These are phyloP conservation scores for Scedosporium aurantiacum DNA, from an alignment of 2,329 filamentous ascomycete species.

Conservation along the genomic window DNA sequence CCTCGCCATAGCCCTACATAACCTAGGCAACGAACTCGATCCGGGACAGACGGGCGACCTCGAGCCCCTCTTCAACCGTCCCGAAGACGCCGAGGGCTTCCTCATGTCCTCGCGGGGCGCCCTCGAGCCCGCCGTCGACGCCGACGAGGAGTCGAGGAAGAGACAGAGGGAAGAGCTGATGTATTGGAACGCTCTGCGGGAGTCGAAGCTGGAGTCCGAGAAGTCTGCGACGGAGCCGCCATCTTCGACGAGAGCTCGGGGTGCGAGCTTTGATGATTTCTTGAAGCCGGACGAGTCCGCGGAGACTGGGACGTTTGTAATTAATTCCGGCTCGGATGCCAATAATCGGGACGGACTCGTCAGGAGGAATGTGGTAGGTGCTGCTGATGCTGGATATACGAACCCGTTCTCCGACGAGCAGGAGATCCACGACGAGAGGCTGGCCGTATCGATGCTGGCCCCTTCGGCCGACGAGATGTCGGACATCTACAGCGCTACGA, in stretches of 20 bases:
- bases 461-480: conserved; percentile 35
- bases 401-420: conserved; percentile 52
- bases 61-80: conserved; percentile 51
- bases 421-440: conserved; percentile 38
- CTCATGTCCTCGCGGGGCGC: conserved; percentile 35
- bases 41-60: conserved; percentile 25
- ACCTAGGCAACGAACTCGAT: conserved; percentile 45
- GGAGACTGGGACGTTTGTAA: conserved; percentile 45
- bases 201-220: conserved; percentile 31
- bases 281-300: conserved; percentile 37
- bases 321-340: conserved; percentile 43
- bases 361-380: neutral
- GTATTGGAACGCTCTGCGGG: conserved; percentile 50
- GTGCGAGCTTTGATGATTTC: conserved; percentile 48
- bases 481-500: conserved; percentile 48
- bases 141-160: conserved; percentile 49
- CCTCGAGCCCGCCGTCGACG: conserved; percentile 40
- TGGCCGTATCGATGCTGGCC: conserved; percentile 23
- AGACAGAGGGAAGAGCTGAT: conserved; percentile 53
- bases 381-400: conserved; percentile 25
- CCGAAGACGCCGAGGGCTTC: conserved; percentile 56
- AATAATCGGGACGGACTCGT: conserved; percentile 25
- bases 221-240: conserved; percentile 7
- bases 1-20: conserved; percentile 48
- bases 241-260: conserved; percentile 13